Conservation (phyloP, 208 protist genomes). For the Polymyxa betae region DNA sequence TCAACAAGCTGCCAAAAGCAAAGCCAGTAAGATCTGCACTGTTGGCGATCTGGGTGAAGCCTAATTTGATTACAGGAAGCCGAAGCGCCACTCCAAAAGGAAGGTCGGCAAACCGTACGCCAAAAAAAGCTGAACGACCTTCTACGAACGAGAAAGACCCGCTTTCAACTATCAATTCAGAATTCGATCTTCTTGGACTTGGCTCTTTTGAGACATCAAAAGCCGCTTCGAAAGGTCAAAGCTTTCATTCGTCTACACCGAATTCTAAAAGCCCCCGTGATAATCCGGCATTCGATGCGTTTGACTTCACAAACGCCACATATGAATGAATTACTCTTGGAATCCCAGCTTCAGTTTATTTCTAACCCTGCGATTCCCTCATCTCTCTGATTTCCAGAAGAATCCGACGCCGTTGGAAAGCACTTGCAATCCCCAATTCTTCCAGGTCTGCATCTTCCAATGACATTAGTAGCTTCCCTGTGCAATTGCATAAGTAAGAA, state of each 20-base stretch:
- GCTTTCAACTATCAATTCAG: neutral
- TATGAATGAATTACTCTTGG: no score
- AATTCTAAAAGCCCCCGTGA: no score
- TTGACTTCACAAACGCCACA: no score
- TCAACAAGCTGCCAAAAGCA: neutral
- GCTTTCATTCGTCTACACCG: no score
- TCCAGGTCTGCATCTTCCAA: neutral
- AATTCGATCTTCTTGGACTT: neutral
- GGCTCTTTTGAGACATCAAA: neutral
- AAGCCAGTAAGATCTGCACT: neutral
- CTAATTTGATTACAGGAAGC: neutral
- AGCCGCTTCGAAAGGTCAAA: neutral
- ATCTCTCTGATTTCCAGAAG: neutral
- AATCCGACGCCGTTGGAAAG: neutral
- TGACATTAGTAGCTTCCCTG: neutral
- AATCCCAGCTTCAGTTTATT: no score
- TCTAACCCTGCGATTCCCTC: no score
- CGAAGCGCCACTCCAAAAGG: neutral
- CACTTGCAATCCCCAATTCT: conserved; percentile 1
- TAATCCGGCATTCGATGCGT: no score
- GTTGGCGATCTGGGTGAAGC: neutral
- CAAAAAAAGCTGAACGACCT: neutral
- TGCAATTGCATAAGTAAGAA: neutral
- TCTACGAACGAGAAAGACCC: neutral
- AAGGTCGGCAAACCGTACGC: neutral